phyloP scores from a whole-genome alignment of 306 rosid species.

The peach (Prunus persica) region DNA sequence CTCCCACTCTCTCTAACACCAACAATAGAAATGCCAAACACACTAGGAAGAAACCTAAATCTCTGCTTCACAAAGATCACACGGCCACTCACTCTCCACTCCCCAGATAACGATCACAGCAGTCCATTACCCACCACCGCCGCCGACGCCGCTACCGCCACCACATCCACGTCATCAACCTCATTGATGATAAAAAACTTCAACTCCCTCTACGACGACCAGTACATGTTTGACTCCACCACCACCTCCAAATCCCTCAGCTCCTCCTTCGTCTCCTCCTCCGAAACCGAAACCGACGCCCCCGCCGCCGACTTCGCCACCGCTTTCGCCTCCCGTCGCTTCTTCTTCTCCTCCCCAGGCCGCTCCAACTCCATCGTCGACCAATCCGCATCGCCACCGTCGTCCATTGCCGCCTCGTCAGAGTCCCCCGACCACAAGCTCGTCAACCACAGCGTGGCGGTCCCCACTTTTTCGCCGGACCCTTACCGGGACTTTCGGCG shows the following conservation, averaged over 20 bases:
- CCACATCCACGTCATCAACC: slow-evolving; percentile 10
- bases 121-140: slow-evolving; percentile 17
- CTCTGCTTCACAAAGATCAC: slow-evolving; percentile 66
- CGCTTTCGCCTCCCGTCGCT: slow-evolving; percentile 78
- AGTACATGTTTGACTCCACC: slow-evolving; percentile 24
- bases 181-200: slow-evolving; percentile 58
- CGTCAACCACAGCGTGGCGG: slow-evolving; percentile 60
- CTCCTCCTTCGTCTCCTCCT: slow-evolving; percentile 31
- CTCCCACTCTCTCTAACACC: not conserved
- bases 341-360: slow-evolving; percentile 92
- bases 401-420: slow-evolving; percentile 23
- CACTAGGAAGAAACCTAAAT: slow-evolving; percentile 44
- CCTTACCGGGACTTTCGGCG: slow-evolving; percentile 78
- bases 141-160: slow-evolving; percentile 8
- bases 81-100: slow-evolving; percentile 27
- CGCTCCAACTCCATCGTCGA: slow-evolving; percentile 77
- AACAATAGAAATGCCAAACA: slow-evolving; percentile 41
- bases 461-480: slow-evolving; percentile 75
- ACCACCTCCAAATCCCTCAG: slow-evolving; percentile 22
- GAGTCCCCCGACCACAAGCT: slow-evolving; percentile 11
- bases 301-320: slow-evolving; percentile 53
- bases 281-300: not conserved
- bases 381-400: slow-evolving; percentile 23
- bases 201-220: slow-evolving; percentile 76
- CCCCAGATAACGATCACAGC: slow-evolving; percentile 24